phyloP scores from a whole-genome alignment of 2,329 filamentous ascomycete genomes.

The Cryphonectria japonica region DNA sequence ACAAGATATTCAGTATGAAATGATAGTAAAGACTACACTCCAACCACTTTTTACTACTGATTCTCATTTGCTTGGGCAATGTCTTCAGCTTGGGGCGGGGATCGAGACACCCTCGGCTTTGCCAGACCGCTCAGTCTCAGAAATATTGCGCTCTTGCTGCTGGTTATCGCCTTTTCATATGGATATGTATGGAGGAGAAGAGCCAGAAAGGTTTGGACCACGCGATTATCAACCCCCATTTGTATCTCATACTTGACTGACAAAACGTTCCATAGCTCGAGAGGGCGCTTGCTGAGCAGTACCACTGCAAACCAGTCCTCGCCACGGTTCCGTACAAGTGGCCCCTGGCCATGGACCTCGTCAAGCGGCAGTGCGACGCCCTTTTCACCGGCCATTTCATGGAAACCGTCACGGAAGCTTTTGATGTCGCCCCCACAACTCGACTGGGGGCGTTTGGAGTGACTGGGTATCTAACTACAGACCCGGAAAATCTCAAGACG shows the following conservation, averaged over 20 bases:
- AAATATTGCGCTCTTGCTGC: background rate
- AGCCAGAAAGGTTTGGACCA: background rate
- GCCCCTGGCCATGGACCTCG: conserved; percentile 32
- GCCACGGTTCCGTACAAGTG: conserved; percentile 31
- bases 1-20: background rate
- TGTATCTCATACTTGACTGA: background rate
- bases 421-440: conserved; percentile 27
- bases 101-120: background rate
- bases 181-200: background rate
- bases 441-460: conserved; percentile 29
- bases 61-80: background rate
- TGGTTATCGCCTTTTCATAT: background rate
- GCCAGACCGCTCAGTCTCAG: background rate
- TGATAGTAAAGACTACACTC: background rate
- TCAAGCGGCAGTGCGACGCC: conserved; percentile 30
- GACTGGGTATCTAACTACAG: conserved; percentile 29
- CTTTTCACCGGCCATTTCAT: conserved; percentile 25
- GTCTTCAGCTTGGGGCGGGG: background rate
- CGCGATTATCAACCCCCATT: background rate
- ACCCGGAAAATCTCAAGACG: conserved; percentile 38
- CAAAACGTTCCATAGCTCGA: background rate
- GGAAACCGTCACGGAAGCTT: conserved; percentile 27
- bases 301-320: conserved; percentile 30
- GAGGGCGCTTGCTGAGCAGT: conserved; percentile 25
- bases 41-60: background rate